Conservation (phyloP, 495 filamentous ascomycete genomes). For the Hypoxylon crocopeplum region DNA sequence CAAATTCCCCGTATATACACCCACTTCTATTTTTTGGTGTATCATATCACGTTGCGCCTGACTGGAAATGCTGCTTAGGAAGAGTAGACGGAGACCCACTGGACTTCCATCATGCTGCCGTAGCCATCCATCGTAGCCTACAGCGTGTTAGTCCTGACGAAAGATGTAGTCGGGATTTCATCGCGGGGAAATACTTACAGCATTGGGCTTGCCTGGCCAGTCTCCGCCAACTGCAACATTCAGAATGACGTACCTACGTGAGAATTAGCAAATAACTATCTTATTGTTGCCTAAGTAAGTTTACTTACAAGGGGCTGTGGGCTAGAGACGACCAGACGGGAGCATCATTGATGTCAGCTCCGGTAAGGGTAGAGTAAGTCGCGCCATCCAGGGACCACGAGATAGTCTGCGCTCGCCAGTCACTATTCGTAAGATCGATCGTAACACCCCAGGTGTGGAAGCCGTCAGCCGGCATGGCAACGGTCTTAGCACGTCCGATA, state of each 20-base stretch:
- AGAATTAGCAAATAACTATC: constrained; percentile 1
- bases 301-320: constrained; percentile 47
- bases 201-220: constrained; percentile 47
- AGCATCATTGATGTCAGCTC: constrained; percentile 50
- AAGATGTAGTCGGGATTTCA: constrained; percentile 29
- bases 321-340: constrained; percentile 54
- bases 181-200: constrained; percentile 34
- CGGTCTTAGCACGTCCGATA: constrained; percentile 39
- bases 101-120: constrained; percentile 59
- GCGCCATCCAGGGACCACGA: constrained; percentile 53
- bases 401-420: constrained; percentile 54
- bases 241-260: constrained; percentile 48
- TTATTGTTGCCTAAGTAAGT: not conserved
- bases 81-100: constrained; percentile 53
- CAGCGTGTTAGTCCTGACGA: constrained; percentile 6
- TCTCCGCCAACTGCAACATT: constrained; percentile 60
- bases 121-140: constrained; percentile 49
- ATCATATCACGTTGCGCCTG: constrained; percentile 9
- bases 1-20: constrained; percentile 31
- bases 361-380: constrained; percentile 47
- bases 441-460: constrained; percentile 57
- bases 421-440: constrained; percentile 50
- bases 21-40: constrained; percentile 28
- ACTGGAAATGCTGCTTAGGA: constrained; percentile 26
- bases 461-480: constrained; percentile 43